These are phyloP conservation scores for Eragrostis nindensis DNA, from an alignment of 176 grass and related monocot species.

Conservation along the genomic window DNA sequence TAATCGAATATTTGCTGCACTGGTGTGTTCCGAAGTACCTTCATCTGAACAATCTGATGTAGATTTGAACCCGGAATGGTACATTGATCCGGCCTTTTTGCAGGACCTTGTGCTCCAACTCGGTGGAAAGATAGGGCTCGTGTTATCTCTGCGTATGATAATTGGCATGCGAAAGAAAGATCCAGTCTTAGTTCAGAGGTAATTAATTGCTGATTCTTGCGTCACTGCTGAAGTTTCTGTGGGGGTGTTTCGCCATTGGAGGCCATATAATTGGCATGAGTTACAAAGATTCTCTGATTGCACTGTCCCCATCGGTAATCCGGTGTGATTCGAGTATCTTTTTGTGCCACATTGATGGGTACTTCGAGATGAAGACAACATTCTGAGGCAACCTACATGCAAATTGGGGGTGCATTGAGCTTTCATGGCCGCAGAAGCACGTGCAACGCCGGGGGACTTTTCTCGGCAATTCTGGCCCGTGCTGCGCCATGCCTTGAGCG, in stretches of 20 bases:
- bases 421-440: slow-evolving; percentile 48
- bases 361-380: not conserved
- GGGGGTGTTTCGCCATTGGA: slow-evolving; percentile 2
- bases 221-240: not conserved
- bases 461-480: slow-evolving; percentile 55
- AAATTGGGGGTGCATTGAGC: slow-evolving; percentile 31
- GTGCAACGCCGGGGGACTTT: slow-evolving; percentile 34
- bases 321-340: slow-evolving; percentile 37
- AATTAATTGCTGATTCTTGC: slow-evolving; percentile 9
- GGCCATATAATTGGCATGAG: slow-evolving; percentile 7
- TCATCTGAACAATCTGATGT: slow-evolving; percentile 25
- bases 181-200: slow-evolving; percentile 13
- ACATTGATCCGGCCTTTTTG: not conserved
- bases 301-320: slow-evolving; percentile 7
- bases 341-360: slow-evolving; percentile 33
- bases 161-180: not conserved
- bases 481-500: slow-evolving; percentile 64
- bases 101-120: slow-evolving; percentile 28
- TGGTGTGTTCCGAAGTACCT: slow-evolving; percentile 31
- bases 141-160: not conserved
- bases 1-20: slow-evolving; percentile 19
- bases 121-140: not conserved
- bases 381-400: slow-evolving; percentile 47
- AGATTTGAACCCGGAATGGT: slow-evolving; percentile 10
- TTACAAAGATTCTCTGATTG: slow-evolving; percentile 13